Evolutionary conservation across 768 basidiomycete species (phyloP).

Genomic region (Termitomyces sp.): DNA sequence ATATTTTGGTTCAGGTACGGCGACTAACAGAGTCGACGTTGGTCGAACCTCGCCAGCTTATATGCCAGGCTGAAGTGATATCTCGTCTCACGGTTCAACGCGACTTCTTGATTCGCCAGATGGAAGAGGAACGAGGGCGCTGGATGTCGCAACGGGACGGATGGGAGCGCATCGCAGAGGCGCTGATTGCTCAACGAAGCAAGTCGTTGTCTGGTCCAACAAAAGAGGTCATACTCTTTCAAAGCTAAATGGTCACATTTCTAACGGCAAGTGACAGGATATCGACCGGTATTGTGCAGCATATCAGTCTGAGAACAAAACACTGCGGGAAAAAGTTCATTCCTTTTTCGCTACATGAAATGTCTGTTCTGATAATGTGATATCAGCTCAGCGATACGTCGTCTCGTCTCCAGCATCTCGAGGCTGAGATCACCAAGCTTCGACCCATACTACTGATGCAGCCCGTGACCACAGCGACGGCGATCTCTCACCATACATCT

Average conservation of each 20-base stretch:
- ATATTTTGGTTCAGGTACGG: conserved; percentile 31
- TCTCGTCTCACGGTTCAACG: conserved; percentile 49
- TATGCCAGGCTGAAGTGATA: conserved; percentile 60
- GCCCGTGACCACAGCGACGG: conserved; percentile 28
- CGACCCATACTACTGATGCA: conserved; percentile 68
- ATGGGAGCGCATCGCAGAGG: conserved; percentile 67
- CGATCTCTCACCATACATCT: conserved; percentile 17
- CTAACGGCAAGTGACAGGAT: conserved; percentile 35
- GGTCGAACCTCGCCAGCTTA: conserved; percentile 39
- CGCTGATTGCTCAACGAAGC: conserved; percentile 47
- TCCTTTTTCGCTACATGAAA: neutral
- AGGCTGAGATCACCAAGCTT: conserved; percentile 59
- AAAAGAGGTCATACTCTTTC: conserved; percentile 10
- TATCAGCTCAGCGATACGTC: conserved; percentile 56
- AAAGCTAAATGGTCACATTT: neutral
- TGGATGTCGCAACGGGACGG: conserved; percentile 60
- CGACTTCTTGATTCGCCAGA: conserved; percentile 46
- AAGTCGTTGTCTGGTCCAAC: conserved; percentile 23
- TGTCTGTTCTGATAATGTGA: neutral
- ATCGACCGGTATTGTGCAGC: conserved; percentile 42
- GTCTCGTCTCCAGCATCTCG: conserved; percentile 46
- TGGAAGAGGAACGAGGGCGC: conserved; percentile 51
- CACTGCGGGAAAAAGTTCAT: conserved; percentile 55
- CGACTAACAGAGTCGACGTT: conserved; percentile 36
- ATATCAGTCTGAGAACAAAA: conserved; percentile 57